A percentile compares a stretch with the other conserved stretches of the same genome.
These are phyloP conservation scores for Tuber magnatum DNA, from an alignment of 495 filamentous ascomycete species.

Conservation along the genomic window DNA sequence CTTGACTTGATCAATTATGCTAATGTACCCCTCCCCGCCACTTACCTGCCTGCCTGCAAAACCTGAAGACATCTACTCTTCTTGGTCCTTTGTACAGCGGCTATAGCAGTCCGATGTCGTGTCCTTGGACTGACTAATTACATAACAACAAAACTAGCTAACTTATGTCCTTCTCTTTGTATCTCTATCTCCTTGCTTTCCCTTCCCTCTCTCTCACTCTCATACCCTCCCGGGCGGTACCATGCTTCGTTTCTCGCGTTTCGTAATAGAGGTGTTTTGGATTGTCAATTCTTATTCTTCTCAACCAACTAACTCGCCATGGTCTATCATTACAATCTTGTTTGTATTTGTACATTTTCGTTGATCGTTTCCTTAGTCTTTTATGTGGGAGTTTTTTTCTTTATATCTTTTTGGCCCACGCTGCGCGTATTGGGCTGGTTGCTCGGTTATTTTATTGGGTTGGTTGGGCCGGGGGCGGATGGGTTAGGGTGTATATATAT, in stretches of 20 bases:
- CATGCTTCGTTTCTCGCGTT: conserved; percentile 15
- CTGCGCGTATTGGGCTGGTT: background rate
- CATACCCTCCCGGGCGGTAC: background rate
- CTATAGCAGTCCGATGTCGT: background rate
- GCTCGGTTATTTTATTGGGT: background rate
- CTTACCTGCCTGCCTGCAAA: background rate
- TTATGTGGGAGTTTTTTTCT: conserved; percentile 12
- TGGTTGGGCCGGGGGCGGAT: background rate
- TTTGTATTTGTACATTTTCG: conserved; percentile 10
- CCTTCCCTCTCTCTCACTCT: background rate
- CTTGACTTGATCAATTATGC: background rate
- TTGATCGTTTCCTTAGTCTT: conserved; percentile 19
- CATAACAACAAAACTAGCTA: background rate
- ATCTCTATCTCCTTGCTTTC: background rate
- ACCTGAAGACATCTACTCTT: background rate
- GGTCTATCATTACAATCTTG: conserved; percentile 16
- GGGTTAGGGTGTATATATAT: background rate
- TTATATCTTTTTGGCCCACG: conserved; percentile 10
- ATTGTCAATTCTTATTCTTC: conserved; percentile 6
- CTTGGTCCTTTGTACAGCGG: background rate
- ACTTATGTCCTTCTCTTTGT: background rate
- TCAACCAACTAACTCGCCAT: conserved; percentile 4
- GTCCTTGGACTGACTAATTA: background rate
- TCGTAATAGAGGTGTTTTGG: conserved; percentile 6
- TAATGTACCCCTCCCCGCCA: background rate